Base-by-base conservation (phyloP, 805 yeast species). In the Diddensiella caesifluorescens region DNA sequence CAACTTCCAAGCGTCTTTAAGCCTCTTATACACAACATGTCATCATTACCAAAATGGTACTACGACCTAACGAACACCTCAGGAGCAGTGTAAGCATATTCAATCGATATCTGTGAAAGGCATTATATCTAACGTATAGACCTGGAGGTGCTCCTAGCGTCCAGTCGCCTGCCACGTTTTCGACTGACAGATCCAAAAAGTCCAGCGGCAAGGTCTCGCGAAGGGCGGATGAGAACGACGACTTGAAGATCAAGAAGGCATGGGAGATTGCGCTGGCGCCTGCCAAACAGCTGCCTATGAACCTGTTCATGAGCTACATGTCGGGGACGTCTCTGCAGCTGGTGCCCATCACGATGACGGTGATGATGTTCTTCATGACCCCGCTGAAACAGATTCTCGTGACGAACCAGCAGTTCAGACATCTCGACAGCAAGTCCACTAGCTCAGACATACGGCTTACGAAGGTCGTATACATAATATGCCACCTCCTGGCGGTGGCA, bases 191-290 rank as follows among this genome's bases (percentile, higher is more conserved):
- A 28, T 29, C 45, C 2, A 42, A 37, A 18, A 41, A 35, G 39
- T 39, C 28, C 9, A 22, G 38, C 20, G 43, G 19, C 3, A n/a
- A 27, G 9, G n/a, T 38, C 3, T 18, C 18, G 10, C 6, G 12
- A 5, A 42, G 37, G 18, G 31, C 19, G 15, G 33, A 36, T 16
- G 28, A 30, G 4, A 28, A 37, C 6, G 43, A 42, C 19, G 38
- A 48, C 27, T 54, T 59, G 31, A 61, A 60, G 47, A 53, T 61
- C 21, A 51, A 80, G 55, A 83, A 83, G 55, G 89, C 94, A 0
- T 87, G 96, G 95, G 92, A 84, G 44, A 57, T 84, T 28, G 95
- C 96, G 2, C 62, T 75, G 12, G 77, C 79, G 1, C 96, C 97
- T 0, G 84, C 87, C 2, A 90, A 88, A 58, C 64, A 74, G 5